These are phyloP conservation scores for Fomitopsis palustris DNA, from an alignment of 1,284 basidiomycete genomes.

Conservation along the genomic window DNA sequence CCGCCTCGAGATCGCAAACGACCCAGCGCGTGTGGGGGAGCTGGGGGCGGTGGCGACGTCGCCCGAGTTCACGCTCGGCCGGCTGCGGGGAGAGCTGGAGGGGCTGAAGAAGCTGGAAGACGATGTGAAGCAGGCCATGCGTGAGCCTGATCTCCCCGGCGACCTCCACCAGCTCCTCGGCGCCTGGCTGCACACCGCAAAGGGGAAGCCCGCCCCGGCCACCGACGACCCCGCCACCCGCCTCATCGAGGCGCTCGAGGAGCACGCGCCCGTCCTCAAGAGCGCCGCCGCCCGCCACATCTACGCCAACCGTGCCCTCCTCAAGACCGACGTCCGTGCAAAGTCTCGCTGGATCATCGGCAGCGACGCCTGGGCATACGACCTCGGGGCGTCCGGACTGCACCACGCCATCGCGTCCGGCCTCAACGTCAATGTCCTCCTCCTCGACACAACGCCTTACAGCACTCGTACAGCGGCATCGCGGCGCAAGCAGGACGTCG, in stretches of 20 bases:
- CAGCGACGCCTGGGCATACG: conserved; percentile 97
- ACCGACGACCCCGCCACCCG: conserved; percentile 40
- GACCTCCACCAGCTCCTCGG: conserved; percentile 72
- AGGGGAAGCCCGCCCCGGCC: conserved; percentile 55
- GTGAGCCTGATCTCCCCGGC: conserved; percentile 41
- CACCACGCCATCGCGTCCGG: conserved; percentile 93
- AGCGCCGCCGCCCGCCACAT: conserved; percentile 51
- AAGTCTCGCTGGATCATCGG: conserved; percentile 94
- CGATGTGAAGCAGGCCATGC: conserved; percentile 60
- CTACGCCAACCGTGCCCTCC: conserved; percentile 56
- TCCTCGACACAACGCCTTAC: conserved; percentile 93
- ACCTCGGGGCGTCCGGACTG: conserved; percentile 93
- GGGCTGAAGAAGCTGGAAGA: conserved; percentile 62
- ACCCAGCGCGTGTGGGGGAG: conserved; percentile 66
- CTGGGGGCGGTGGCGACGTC: conserved; percentile 76
- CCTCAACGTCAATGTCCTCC: conserved; percentile 92
- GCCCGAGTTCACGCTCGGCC: conserved; percentile 93
- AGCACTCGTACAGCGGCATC: conserved; percentile 64
- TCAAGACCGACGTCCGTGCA: conserved; percentile 38
- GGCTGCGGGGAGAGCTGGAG: conserved; percentile 80
- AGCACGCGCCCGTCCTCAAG: conserved; percentile 18
- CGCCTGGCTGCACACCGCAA: conserved; percentile 70
- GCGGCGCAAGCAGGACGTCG: conserved; percentile 88
- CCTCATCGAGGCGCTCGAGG: background rate
- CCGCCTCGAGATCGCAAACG: conserved; percentile 86